Percentiles rank a stretch among this genome's conserved stretches.
Evolutionary conservation across 2,329 filamentous ascomycete genomes (phyloP).

Genomic region (Myriosclerotinia duriaeana): DNA sequence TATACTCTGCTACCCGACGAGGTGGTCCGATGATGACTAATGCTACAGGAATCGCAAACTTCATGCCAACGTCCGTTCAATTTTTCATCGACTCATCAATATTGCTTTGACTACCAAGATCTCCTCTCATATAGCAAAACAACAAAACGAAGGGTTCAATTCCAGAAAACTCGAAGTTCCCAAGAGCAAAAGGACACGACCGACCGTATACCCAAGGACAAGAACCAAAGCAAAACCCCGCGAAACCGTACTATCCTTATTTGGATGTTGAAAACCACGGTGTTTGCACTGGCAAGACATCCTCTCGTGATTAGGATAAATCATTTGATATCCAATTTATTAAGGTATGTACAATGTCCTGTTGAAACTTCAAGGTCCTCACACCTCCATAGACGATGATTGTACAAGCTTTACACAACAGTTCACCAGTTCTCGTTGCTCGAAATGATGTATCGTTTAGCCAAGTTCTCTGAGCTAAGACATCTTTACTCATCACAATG

Average conservation of each 20-base stretch:
- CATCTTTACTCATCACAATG: no score
- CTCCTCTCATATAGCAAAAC: neutral
- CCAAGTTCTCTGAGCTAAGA: no score
- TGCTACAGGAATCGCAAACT: neutral
- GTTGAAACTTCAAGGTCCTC: neutral
- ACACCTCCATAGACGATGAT: neutral
- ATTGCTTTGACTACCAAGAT: neutral
- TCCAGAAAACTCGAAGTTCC: no score
- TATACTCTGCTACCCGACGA: neutral
- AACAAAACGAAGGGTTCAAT: no score
- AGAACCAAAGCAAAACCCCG: neutral
- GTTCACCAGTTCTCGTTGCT: neutral
- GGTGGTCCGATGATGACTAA: slow-evolving; percentile 5
- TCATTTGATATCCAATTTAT: no score
- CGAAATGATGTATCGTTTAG: neutral
- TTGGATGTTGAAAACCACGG: no score
- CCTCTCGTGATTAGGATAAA: neutral
- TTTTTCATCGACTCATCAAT: neutral
- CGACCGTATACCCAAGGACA: neutral
- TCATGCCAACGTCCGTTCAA: neutral
- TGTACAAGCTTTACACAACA: neutral
- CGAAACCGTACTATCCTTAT: neutral
- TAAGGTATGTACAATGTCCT: neutral
- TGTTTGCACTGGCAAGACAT: neutral
- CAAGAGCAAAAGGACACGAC: neutral